Base-by-base conservation (phyloP, 2,329 filamentous ascomycete species). In the Alternaria longipes region DNA sequence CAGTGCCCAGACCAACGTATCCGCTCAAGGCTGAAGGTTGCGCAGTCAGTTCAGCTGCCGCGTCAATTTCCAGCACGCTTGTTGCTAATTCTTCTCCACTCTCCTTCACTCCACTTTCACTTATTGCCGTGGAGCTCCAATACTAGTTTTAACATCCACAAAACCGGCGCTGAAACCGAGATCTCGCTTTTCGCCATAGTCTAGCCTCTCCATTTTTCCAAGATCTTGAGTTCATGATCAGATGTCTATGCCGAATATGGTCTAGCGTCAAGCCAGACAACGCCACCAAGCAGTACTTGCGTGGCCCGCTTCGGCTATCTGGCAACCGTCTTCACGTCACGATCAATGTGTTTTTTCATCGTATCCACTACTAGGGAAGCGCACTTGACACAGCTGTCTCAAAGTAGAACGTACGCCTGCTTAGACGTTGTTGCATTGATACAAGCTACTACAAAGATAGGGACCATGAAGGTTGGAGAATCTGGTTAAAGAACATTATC, bases 291-390 rank as follows among this genome's bases (percentile, higher is more conserved):
- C 18, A 36, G 16, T 22, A n/a, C 44, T 54, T 18, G 34, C 44
- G 67, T 51, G n/a, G 60, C 55, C 11, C 47, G 58, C 22, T 61
- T 30, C 36, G 71, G 60, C 54, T 70, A 52, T 18, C 24, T 41
- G 50, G 44, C 50, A 52, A 20, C 22, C 16, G 18, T 52, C 50
- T 9, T 30, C 50, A 52, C 50, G 34, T 41, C 50, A 52, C 36
- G n/a, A 41, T 7, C 12, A 16, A 26, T 41, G 11, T 18, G 16
- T 41, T 30, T 52, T 41, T 22, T 41, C 50, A 14, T 20, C 14
- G 22, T 41, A 52, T 41, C 50, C 36, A 41, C 50, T 24, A 20
- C 24, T 38, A 38, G 24, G n/a, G 16, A 14, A 28, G 20, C 38
- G 46, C 20, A 11, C 9, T 11, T 30, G 28, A 30, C 4, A 30